Base-by-base conservation (phyloP, 2,329 filamentous ascomycete genomes). In the Botrytis byssoidea region DNA sequence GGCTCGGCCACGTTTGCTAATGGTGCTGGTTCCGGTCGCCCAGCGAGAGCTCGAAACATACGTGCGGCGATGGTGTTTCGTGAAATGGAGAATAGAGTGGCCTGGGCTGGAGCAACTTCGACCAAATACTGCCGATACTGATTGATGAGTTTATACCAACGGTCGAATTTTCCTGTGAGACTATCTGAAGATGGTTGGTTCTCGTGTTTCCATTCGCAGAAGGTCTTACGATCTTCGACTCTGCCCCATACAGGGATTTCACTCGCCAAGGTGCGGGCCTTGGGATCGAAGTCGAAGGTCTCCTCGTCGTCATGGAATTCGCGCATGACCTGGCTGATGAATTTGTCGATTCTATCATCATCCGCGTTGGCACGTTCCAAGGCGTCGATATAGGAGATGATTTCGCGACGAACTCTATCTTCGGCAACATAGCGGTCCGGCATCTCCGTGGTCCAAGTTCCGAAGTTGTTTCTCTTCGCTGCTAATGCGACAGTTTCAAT, bases 191-290 rank as follows among this genome's bases (percentile, higher is more conserved):
- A 29, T 22, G 10, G 8, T 5, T 69, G 37, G 18, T 16, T 25
- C 10, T 57, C 1, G 22, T 3, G 6, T 5, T 25, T 51, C 66
- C 66, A 69, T 22, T 57, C 4, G 9, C 35, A 51, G 48, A 69
- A 69, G 10, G 48, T 14, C 16, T 42, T 14, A 35, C 25, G 35
- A 57, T 57, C 51, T 14, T 20, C 25, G 8, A 37, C 9, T 68
- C 16, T 2, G 9, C 4, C 16, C 7, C 16, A 7, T 35, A 29
- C 3, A 6, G 35, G 46, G 10, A 9, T 0, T 4, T 40, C 46
- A 29, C 44, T 5, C 3, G 1, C 0, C 22, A 22, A 14, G 6
- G 3, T 0, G 18, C 10, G 4, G 1, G 48, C 18, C 1, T 22
- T 57, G 6, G 66, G 66, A 20, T 42, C n/a, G 4, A 69, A 69